phyloP scores from a whole-genome alignment of 768 basidiomycete genomes.

The Dentipellis sp. region DNA sequence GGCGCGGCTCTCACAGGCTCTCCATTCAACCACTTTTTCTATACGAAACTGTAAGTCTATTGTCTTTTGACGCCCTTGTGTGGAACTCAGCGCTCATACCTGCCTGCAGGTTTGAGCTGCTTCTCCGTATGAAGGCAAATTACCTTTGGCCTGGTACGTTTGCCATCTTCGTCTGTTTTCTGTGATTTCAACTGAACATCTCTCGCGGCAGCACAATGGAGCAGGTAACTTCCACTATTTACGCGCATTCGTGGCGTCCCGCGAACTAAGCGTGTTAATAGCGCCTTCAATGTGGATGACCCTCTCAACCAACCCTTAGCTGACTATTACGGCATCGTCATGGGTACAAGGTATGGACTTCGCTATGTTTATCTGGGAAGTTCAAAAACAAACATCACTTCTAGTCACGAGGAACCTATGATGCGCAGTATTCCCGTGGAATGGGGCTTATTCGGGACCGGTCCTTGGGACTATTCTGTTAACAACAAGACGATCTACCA shows the following conservation, averaged over 20 bases:
- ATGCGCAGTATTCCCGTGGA: slow-evolving; percentile 61
- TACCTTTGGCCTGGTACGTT: slow-evolving; percentile 51
- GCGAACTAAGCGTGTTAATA: slow-evolving; percentile 1
- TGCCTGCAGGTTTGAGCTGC: slow-evolving; percentile 44
- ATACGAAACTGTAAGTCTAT: slow-evolving; percentile 38
- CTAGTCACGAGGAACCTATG: slow-evolving; percentile 64
- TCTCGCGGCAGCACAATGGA: slow-evolving; percentile 17
- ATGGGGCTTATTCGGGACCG: slow-evolving; percentile 46
- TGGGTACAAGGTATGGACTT: slow-evolving; percentile 45
- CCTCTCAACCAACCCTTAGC: slow-evolving; percentile 52
- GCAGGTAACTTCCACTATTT: slow-evolving; percentile 20
- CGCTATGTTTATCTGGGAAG: background rate
- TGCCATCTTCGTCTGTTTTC: background rate
- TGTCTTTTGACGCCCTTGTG: slow-evolving; percentile 5
- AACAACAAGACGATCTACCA: slow-evolving; percentile 46
- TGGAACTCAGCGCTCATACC: background rate
- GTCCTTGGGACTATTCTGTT: slow-evolving; percentile 52
- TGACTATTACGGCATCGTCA: slow-evolving; percentile 56
- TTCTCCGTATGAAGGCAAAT: slow-evolving; percentile 59
- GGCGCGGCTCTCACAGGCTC: slow-evolving; percentile 37
- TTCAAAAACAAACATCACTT: background rate
- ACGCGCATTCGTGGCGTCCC: background rate
- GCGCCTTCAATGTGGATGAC: slow-evolving; percentile 52
- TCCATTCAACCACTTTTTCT: slow-evolving; percentile 57
- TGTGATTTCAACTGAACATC: no score